A percentile compares a stretch with the other conserved stretches of the same genome.
Evolutionary conservation across 768 basidiomycete genomes (phyloP).

Genomic region (Pleurotus tuber-regium): DNA sequence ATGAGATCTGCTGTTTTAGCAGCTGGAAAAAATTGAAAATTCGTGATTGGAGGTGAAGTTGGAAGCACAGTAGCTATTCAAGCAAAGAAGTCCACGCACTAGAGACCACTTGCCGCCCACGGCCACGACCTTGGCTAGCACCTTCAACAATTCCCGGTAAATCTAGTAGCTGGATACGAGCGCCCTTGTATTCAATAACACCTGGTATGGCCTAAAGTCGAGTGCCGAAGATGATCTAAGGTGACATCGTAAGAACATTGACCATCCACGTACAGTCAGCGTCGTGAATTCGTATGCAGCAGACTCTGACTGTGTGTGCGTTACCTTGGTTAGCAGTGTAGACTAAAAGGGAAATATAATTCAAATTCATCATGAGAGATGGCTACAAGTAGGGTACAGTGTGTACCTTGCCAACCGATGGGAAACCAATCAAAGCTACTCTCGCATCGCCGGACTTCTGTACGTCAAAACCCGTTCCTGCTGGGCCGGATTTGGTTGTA

Average conservation of each 20-base stretch:
- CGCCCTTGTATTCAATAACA: slow-evolving; percentile 93
- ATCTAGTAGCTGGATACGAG: slow-evolving; percentile 90
- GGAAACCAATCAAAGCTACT: slow-evolving; percentile 92
- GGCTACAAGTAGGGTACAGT: background rate
- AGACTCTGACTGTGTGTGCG: slow-evolving; percentile 83
- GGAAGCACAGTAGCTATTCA: slow-evolving; percentile 5
- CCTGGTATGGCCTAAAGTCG: slow-evolving; percentile 84
- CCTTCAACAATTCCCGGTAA: slow-evolving; percentile 95
- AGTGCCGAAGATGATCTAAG: slow-evolving; percentile 3
- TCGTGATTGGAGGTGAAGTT: background rate
- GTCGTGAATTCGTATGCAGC: slow-evolving; percentile 98
- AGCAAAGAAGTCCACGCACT: slow-evolving; percentile 40
- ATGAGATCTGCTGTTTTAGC: slow-evolving; percentile 94
- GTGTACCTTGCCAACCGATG: slow-evolving; percentile 84
- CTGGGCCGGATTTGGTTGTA: slow-evolving; percentile 73
- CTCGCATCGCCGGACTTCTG: slow-evolving; percentile 82
- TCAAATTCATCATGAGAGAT: background rate
- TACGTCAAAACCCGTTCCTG: slow-evolving; percentile 86
- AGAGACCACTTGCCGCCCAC: slow-evolving; percentile 95
- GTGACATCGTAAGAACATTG: background rate
- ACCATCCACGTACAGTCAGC: slow-evolving; percentile 56
- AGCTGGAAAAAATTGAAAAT: slow-evolving; percentile 32
- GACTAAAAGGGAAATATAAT: slow-evolving; percentile 52
- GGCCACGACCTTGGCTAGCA: slow-evolving; percentile 85
- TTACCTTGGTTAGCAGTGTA: slow-evolving; percentile 88